phyloP scores from a whole-genome alignment of 345 rosid genomes.

The Gossypioides kirkii region DNA sequence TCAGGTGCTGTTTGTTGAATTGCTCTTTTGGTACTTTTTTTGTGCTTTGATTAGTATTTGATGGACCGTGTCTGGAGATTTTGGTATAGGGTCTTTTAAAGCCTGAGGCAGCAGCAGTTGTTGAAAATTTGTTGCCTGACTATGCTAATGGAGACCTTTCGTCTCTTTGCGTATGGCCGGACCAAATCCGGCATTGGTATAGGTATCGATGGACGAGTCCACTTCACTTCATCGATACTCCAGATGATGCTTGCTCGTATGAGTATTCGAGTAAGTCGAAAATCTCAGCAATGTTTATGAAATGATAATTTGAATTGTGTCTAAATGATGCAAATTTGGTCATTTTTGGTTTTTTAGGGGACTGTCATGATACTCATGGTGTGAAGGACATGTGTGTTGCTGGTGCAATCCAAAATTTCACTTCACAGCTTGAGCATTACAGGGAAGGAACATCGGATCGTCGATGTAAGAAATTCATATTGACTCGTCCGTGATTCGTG shows the following conservation, averaged over 20 bases:
- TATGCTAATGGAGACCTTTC: slow-evolving; percentile 53
- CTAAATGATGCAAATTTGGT: not conserved
- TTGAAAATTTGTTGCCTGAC: slow-evolving; percentile 47
- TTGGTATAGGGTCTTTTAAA: slow-evolving; percentile 53
- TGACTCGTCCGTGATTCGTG: not conserved
- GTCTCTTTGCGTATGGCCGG: slow-evolving; percentile 63
- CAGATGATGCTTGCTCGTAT: slow-evolving; percentile 53
- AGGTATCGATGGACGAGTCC: slow-evolving; percentile 68
- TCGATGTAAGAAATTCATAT: slow-evolving; percentile 38
- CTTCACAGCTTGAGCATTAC: slow-evolving; percentile 86
- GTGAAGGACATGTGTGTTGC: slow-evolving; percentile 63
- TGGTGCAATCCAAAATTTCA: slow-evolving; percentile 85
- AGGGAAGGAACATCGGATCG: slow-evolving; percentile 84
- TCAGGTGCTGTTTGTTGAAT: slow-evolving; percentile 39
- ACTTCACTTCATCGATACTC: slow-evolving; percentile 76
- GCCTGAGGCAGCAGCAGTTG: slow-evolving; percentile 64
- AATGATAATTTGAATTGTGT: not conserved
- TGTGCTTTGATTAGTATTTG: not conserved
- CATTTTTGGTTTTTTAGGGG: slow-evolving; percentile 43
- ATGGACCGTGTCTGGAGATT: not conserved
- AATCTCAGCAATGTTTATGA: not conserved
- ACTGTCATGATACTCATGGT: slow-evolving; percentile 68
- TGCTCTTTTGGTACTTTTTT: not conserved
- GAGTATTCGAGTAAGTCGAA: slow-evolving; percentile 41
- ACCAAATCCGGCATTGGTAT: slow-evolving; percentile 75